Percentiles rank a stretch among this genome's conserved stretches.
phyloP scores from a whole-genome alignment of 164 flowering plant genomes.

The Kingdonia uniflora region DNA sequence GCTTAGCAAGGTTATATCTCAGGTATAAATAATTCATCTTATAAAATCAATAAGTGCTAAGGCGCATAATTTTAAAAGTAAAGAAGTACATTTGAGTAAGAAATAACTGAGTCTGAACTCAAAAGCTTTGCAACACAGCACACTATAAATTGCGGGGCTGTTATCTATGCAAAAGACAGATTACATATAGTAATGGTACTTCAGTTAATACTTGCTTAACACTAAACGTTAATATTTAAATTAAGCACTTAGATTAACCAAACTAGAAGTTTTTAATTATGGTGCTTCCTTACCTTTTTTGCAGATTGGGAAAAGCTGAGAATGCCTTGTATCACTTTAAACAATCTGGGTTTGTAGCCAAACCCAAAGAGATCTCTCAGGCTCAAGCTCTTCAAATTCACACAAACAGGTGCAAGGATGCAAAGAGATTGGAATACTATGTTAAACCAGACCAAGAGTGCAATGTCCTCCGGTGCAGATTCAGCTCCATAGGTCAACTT shows the following conservation, averaged over 20 bases:
- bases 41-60: too few relatives aligned
- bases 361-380: slow-evolving; percentile 22
- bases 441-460: slow-evolving; percentile 38
- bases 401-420: slow-evolving; percentile 35
- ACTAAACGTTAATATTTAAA: too few relatives aligned
- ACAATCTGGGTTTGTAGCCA: slow-evolving; percentile 30
- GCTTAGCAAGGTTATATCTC: slow-evolving; percentile 59
- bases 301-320: slow-evolving; percentile 72
- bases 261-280: too few relatives aligned
- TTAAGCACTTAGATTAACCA: too few relatives aligned
- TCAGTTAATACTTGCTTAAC: too few relatives aligned
- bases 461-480: slow-evolving; percentile 61
- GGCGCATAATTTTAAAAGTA: too few relatives aligned
- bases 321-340: slow-evolving; percentile 53
- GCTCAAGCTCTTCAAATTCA: slow-evolving; percentile 36
- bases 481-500: slow-evolving; percentile 57
- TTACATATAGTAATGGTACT: too few relatives aligned
- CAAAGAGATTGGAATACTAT: slow-evolving; percentile 47
- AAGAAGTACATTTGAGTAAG: too few relatives aligned
- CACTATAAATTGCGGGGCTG: too few relatives aligned
- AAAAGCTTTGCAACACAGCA: too few relatives aligned
- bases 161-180: too few relatives aligned
- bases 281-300: background rate
- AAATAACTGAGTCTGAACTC: too few relatives aligned
- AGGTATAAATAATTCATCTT: slow-evolving; percentile 31